Evolutionary conservation across 495 filamentous ascomycete species (phyloP).

Genomic region (Baudoinia panamericana): DNA sequence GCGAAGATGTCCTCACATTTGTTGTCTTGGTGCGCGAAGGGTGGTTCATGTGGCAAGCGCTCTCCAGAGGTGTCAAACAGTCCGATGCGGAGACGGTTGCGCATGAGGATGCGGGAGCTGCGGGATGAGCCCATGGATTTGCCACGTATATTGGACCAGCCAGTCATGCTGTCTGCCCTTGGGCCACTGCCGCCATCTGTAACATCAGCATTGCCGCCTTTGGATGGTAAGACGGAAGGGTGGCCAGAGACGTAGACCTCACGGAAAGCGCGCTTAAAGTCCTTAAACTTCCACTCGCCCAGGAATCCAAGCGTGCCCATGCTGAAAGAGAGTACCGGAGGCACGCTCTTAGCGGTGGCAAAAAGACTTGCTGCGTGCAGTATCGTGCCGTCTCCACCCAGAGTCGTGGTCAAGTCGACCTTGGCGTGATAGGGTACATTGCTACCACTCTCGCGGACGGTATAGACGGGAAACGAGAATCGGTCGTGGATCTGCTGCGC

Average conservation of each 20-base stretch:
- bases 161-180: conserved; percentile 17
- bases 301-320: conserved; percentile 95
- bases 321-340: conserved; percentile 86
- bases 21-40: conserved; percentile 7
- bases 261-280: conserved; percentile 79
- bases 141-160: conserved; percentile 61
- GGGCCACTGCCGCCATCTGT: conserved; percentile 11
- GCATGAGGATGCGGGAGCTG: conserved; percentile 64
- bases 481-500: conserved; percentile 60
- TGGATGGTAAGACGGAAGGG: conserved; percentile 7
- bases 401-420: conserved; percentile 72
- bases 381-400: conserved; percentile 94
- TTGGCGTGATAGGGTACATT: conserved; percentile 41
- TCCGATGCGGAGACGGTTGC: conserved; percentile 73
- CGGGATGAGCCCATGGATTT: conserved; percentile 68
- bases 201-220: neutral
- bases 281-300: conserved; percentile 88
- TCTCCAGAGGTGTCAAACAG: conserved; percentile 44
- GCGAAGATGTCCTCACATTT: conserved; percentile 52
- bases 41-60: conserved; percentile 22
- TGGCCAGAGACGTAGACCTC: conserved; percentile 88
- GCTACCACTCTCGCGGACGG: conserved; percentile 3
- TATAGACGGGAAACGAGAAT: conserved; percentile 66
- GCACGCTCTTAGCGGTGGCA: conserved; percentile 64
- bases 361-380: conserved; percentile 84